Evolutionary conservation across 1,284 basidiomycete species (phyloP).

Genomic region (Marasmius fiardii): DNA sequence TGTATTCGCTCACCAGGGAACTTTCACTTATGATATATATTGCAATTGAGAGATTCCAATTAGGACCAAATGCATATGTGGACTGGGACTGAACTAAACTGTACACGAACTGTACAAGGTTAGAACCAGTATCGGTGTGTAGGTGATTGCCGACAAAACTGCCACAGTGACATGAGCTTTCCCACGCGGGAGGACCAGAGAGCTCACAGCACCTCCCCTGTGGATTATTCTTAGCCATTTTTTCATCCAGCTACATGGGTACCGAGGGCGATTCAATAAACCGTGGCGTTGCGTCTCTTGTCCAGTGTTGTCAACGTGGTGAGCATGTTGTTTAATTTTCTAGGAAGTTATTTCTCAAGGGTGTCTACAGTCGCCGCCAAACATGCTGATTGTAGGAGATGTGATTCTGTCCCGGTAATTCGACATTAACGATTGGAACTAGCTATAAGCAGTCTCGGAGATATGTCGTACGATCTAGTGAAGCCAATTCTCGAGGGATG

Average conservation of each 20-base stretch:
- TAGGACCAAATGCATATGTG: too few relatives aligned
- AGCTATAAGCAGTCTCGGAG: conserved; percentile 59
- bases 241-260: conserved; percentile 9
- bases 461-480: conserved; percentile 58
- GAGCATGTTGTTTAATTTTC: conserved; percentile 37
- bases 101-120: too few relatives aligned
- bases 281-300: conserved; percentile 41
- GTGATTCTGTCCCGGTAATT: not conserved
- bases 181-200: not conserved
- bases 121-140: not conserved
- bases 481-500: conserved; percentile 71
- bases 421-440: conserved; percentile 5
- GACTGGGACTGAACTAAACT: not conserved
- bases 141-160: not conserved
- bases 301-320: conserved; percentile 38
- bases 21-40: too few relatives aligned
- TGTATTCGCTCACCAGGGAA: too few relatives aligned
- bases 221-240: not conserved
- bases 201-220: not conserved
- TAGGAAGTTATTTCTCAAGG: conserved; percentile 31
- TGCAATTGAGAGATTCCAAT: too few relatives aligned
- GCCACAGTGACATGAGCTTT: not conserved
- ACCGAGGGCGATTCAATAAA: conserved; percentile 18
- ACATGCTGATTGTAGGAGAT: conserved; percentile 50
- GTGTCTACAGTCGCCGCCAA: conserved; percentile 43